Percentiles rank a stretch among this genome's conserved stretches.
Conservation (phyloP, 441 rosid genomes). For the Pelargonium australe region DNA sequence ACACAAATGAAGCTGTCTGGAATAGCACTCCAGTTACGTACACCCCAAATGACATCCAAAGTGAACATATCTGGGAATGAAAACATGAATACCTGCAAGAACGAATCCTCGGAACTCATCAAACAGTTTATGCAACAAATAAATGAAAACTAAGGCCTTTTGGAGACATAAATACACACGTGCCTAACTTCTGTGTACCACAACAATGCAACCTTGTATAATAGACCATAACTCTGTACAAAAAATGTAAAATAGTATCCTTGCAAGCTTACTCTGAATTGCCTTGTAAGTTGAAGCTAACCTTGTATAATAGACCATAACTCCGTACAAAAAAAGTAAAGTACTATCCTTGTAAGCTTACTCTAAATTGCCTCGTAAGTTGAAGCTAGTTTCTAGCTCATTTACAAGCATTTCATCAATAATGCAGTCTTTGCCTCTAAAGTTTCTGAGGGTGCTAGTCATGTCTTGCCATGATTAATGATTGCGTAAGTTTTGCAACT, state of each 20-base stretch:
- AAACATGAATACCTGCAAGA: constrained; percentile 85
- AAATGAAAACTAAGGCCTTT: neutral
- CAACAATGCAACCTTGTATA: constrained; percentile 5
- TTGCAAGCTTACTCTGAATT: too few species aligned
- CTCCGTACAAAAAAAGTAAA: neutral
- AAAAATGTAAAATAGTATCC: neutral
- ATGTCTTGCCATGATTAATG: too few species aligned
- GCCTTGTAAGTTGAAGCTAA: neutral
- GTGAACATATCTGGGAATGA: constrained; percentile 67
- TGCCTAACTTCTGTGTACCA: neutral
- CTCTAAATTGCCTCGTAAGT: too few species aligned
- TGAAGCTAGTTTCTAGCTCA: too few species aligned
- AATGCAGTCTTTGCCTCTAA: too few species aligned
- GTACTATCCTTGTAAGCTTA: neutral
- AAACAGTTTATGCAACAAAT: neutral
- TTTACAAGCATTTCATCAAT: too few species aligned
- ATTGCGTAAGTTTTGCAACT: too few species aligned
- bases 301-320: neutral
- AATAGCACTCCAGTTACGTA: constrained; percentile 87
- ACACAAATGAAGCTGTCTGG: constrained; percentile 81
- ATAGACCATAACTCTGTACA: neutral
- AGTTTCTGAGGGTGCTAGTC: too few species aligned
- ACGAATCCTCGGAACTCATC: constrained; percentile 12
- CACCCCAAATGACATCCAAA: constrained; percentile 93
- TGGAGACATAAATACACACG: too few species aligned